Evolutionary conservation across 129 eudicot species (phyloP), one percentile per base, ranked within the genome.

Genomic region (Ambrosia trifida): DNA sequence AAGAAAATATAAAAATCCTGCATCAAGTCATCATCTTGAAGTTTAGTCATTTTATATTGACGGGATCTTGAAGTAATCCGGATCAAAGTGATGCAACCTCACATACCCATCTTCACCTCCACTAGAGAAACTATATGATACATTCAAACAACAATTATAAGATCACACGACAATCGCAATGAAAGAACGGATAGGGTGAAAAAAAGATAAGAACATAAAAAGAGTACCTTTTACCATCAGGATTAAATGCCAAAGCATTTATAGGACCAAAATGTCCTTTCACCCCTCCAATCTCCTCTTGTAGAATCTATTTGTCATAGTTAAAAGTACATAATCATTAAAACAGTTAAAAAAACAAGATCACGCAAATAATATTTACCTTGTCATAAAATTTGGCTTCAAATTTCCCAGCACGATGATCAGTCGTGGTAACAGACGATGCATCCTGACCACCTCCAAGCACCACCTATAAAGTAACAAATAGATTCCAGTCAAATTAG

Each of bases 361-460:
- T 17, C 18, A 11, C 61, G 43, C n/a, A 30, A 24, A 20, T 33
- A 19, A 57, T 54, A 61, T 0, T 35, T 79, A 89, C 98, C 96
- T 93, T 93, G 84, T 93, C 95, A 78, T 84, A 93, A 68, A 93
- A 90, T 66, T 94, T 94, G 76, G 99, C 98, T 57, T 94, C 98
- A 72, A 94, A 94, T 75, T 94, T 94, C 16, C 99, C 99, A 73
- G 99, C 97, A 78, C 97, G 95, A 68, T 90, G 99, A 86, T 94
- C 97, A 24, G 99, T 89, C 11, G 92, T 94, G 46, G 99, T 90
- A 32, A 94, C 99, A 77, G 87, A 66, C 35, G 90, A 82, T 76
- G 99, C 99, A 69, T 94, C 99, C 74, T 94, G 99, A 62, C 99
- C 99, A 75, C 99, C 97, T 70, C 99, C 99, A 59, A 94, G 96